phyloP scores from a whole-genome alignment of 2,329 filamentous ascomycete genomes.

The Aspergillus quadrilineatus region DNA sequence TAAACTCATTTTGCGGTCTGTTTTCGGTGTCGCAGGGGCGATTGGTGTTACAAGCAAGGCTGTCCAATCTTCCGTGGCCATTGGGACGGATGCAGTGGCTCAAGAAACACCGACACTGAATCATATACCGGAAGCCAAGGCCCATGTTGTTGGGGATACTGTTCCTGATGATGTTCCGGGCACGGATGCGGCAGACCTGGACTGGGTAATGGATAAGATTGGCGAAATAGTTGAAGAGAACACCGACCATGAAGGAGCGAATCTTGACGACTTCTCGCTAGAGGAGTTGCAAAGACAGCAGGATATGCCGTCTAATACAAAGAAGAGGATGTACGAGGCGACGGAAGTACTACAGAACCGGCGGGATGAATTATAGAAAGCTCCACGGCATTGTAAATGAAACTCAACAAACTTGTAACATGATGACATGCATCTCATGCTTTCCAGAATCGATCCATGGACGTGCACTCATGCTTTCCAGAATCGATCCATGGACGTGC shows the following conservation, averaged over 20 bases:
- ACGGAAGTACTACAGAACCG: conserved; percentile 30
- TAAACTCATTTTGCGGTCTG: conserved; percentile 62
- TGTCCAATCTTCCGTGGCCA: conserved; percentile 27
- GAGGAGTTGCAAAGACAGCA: conserved; percentile 39
- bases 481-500: too few relatives aligned
- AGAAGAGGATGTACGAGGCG: conserved; percentile 52
- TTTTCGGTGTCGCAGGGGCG: conserved; percentile 56
- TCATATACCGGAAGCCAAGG: conserved; percentile 23
- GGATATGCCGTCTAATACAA: conserved; percentile 45
- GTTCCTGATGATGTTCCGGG: conserved; percentile 24
- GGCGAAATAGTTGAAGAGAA: conserved; percentile 39
- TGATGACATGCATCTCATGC: too few relatives aligned
- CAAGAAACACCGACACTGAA: conserved; percentile 18
- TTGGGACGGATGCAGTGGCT: conserved; percentile 19
- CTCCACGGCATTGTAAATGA: not conserved
- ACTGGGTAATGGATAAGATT: conserved; percentile 44
- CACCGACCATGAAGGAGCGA: conserved; percentile 25
- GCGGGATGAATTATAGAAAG: conserved; percentile 40
- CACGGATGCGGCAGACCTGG: conserved; percentile 24
- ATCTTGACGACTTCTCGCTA: conserved; percentile 36
- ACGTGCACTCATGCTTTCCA: too few relatives aligned
- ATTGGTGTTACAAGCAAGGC: conserved; percentile 43
- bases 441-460: too few relatives aligned
- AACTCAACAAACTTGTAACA: too few relatives aligned
- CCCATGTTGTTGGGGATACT: conserved; percentile 18